These are phyloP conservation scores for Penicillium sp. DNA, from an alignment of 2,329 filamentous ascomycete genomes.

Conservation along the genomic window DNA sequence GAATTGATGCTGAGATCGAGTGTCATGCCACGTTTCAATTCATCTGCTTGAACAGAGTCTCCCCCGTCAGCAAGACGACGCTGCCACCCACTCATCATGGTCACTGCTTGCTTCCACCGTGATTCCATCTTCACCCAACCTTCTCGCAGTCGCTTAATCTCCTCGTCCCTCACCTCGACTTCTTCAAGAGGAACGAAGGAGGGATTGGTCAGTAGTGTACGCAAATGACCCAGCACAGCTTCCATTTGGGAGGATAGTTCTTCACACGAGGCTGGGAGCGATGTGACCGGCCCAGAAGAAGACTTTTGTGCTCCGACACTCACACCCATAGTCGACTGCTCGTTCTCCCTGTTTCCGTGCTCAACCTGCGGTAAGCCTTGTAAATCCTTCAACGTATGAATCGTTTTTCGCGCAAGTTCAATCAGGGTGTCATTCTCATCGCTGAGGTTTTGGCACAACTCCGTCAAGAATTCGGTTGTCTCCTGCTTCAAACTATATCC, in stretches of 20 bases:
- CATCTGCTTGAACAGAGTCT: conserved; percentile 42
- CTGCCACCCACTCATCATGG: conserved; percentile 89
- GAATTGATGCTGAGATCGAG: conserved; percentile 38
- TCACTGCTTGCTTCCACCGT: conserved; percentile 83
- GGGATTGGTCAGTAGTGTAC: conserved; percentile 83
- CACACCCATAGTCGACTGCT: conserved; percentile 28
- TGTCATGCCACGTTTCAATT: conserved; percentile 43
- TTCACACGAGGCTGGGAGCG: conserved; percentile 61
- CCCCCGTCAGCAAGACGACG: conserved; percentile 61
- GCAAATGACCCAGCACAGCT: conserved; percentile 72
- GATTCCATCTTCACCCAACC: conserved; percentile 93
- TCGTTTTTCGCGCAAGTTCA: conserved; percentile 65
- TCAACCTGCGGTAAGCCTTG: conserved; percentile 48
- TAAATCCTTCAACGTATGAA: conserved; percentile 62
- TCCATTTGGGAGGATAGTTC: conserved; percentile 70
- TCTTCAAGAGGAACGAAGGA: conserved; percentile 95
- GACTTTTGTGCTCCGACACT: conserved; percentile 24
- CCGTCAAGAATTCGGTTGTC: conserved; percentile 85
- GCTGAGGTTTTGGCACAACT: conserved; percentile 74
- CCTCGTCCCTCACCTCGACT: conserved; percentile 85
- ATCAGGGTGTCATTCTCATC: conserved; percentile 88
- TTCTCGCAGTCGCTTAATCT: conserved; percentile 75
- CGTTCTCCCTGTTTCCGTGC: conserved; percentile 31
- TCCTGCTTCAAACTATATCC: conserved; percentile 73
- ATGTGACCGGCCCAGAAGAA: conserved; percentile 34